These are phyloP conservation scores for Cenchrus purpureus DNA, from an alignment of 176 grass and related monocot species.

Conservation along the genomic window DNA sequence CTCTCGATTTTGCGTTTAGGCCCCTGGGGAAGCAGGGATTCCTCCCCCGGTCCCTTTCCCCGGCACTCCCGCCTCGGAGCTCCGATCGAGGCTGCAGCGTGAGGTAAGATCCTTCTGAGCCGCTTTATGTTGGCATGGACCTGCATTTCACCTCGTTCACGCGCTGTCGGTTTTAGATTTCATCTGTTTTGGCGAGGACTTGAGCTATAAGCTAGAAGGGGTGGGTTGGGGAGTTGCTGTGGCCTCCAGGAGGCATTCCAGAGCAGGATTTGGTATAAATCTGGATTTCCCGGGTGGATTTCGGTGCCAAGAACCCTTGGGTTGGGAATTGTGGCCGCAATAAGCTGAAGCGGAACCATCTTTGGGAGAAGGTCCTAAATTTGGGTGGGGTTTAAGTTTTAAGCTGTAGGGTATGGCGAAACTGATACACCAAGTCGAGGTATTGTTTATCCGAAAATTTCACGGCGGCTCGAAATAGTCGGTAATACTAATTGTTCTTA, in stretches of 20 bases:
- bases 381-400: background rate
- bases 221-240: background rate
- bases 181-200: background rate
- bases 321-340: background rate
- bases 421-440: background rate
- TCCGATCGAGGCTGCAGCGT: conserved; percentile 19
- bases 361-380: background rate
- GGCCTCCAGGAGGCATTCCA: background rate
- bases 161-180: conserved; percentile 16
- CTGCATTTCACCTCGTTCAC: background rate
- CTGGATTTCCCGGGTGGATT: background rate
- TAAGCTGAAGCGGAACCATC: background rate
- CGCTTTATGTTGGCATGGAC: background rate
- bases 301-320: background rate
- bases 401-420: background rate
- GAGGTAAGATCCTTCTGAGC: conserved; percentile 3
- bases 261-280: conserved; percentile 13
- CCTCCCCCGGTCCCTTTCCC: conserved; percentile 8
- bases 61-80: background rate
- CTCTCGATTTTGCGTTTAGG: conserved; percentile 42
- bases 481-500: background rate
- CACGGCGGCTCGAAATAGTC: background rate
- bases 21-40: conserved; percentile 41
- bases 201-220: background rate
- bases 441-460: background rate